phyloP scores from a whole-genome alignment of 2,329 filamentous ascomycete species.

The Neonectria hederae region DNA sequence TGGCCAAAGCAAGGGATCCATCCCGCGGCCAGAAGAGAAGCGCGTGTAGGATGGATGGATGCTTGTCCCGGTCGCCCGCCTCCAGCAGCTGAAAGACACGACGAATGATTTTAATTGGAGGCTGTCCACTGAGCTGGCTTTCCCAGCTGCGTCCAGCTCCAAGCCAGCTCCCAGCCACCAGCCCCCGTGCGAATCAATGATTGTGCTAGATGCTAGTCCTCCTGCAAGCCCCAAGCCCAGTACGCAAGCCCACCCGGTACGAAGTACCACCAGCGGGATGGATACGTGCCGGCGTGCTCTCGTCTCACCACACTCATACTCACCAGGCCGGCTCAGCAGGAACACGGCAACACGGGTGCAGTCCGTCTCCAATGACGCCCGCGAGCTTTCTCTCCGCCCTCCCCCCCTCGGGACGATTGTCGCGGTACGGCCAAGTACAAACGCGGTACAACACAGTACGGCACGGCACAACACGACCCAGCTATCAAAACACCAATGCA shows the following conservation, averaged over 20 bases:
- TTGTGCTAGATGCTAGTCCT: conserved; percentile 27
- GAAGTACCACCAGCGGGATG: conserved; percentile 22
- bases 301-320: conserved; percentile 39
- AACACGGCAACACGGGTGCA: conserved; percentile 24
- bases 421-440: not conserved
- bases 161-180: conserved; percentile 23
- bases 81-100: conserved; percentile 34
- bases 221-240: conserved; percentile 25
- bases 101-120: conserved; percentile 33
- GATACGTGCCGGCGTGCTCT: conserved; percentile 23
- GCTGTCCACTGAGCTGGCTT: conserved; percentile 24
- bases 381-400: not conserved
- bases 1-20: conserved; percentile 1
- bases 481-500: not conserved
- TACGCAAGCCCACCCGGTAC: conserved; percentile 34
- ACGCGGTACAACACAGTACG: not conserved
- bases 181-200: conserved; percentile 37
- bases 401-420: not conserved
- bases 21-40: conserved; percentile 6
- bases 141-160: conserved; percentile 35
- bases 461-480: not conserved
- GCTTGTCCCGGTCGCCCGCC: conserved; percentile 23
- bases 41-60: conserved; percentile 12
- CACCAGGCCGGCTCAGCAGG: conserved; percentile 27
- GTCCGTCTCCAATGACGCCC: not conserved